Conservation (phyloP, 345 rosid genomes). For the Citrus sp. region DNA sequence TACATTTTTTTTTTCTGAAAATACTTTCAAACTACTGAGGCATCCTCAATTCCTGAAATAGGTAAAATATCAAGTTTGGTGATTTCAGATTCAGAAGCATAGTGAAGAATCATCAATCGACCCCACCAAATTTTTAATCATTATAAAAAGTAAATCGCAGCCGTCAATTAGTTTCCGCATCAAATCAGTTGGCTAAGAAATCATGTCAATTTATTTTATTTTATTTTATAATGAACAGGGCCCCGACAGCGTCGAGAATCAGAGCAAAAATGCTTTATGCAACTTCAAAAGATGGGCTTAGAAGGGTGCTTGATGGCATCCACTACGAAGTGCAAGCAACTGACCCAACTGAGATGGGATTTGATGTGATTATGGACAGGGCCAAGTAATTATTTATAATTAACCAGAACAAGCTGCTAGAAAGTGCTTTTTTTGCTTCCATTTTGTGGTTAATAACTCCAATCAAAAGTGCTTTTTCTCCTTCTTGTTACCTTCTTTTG, state of each 20-base stretch:
- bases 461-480: conserved; percentile 12
- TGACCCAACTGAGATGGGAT: conserved; percentile 93
- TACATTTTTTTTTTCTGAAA: no score
- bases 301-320: conserved; percentile 86
- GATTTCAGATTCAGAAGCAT: not conserved
- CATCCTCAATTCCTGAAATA: no score
- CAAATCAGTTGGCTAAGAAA: not conserved
- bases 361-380: conserved; percentile 74
- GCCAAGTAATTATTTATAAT: conserved; percentile 41
- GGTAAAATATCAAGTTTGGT: not conserved
- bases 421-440: not conserved
- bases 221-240: conserved; percentile 33
- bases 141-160: not conserved
- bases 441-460: conserved; percentile 38
- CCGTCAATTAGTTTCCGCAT: not conserved
- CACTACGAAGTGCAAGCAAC: conserved; percentile 96
- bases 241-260: conserved; percentile 79
- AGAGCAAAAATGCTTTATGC: conserved; percentile 89
- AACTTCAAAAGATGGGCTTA: conserved; percentile 80
- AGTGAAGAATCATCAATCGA: not conserved
- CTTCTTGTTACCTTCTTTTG: not conserved
- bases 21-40: no score
- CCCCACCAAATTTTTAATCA: not conserved
- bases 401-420: not conserved
- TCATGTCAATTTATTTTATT: not conserved